Conservation (phyloP, 2,329 filamentous ascomycete species). For the Trichophyton rubrum region DNA sequence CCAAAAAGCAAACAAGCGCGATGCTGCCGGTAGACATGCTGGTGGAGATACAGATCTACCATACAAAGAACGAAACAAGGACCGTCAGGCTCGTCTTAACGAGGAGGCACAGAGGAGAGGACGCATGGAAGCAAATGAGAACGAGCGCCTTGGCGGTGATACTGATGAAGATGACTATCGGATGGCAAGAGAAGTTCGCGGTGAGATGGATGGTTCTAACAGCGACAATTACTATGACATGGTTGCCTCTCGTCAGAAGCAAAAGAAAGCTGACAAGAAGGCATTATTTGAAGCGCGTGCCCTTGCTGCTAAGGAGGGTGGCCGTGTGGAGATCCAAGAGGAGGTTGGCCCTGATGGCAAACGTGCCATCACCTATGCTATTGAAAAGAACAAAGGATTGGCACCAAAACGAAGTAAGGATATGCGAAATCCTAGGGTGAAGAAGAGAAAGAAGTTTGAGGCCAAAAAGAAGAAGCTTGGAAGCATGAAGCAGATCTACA, state of each 20-base stretch:
- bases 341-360: conserved; percentile 72
- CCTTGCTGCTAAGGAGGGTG: conserved; percentile 43
- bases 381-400: conserved; percentile 95
- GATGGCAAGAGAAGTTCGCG: conserved; percentile 39
- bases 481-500: conserved; percentile 74
- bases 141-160: conserved; percentile 57
- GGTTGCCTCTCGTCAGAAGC: conserved; percentile 49
- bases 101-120: conserved; percentile 79
- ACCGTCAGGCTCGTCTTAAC: conserved; percentile 74
- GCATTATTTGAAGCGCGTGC: conserved; percentile 48
- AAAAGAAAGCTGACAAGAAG: conserved; percentile 61
- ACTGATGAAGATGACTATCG: conserved; percentile 53
- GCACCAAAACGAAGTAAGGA: conserved; percentile 87
- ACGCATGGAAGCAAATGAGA: conserved; percentile 47
- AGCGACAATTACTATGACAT: conserved; percentile 69
- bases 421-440: conserved; percentile 84
- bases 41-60: conserved; percentile 50
- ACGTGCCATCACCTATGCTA: conserved; percentile 81
- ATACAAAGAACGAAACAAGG: conserved; percentile 74
- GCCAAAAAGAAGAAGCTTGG: conserved; percentile 95
- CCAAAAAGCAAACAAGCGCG: conserved; percentile 77
- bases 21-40: conserved; percentile 52
- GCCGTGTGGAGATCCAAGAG: conserved; percentile 52
- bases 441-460: conserved; percentile 95
- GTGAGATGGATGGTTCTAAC: conserved; percentile 27